phyloP scores from a whole-genome alignment of 164 flowering plant genomes.

The Liquidambar formosana region DNA sequence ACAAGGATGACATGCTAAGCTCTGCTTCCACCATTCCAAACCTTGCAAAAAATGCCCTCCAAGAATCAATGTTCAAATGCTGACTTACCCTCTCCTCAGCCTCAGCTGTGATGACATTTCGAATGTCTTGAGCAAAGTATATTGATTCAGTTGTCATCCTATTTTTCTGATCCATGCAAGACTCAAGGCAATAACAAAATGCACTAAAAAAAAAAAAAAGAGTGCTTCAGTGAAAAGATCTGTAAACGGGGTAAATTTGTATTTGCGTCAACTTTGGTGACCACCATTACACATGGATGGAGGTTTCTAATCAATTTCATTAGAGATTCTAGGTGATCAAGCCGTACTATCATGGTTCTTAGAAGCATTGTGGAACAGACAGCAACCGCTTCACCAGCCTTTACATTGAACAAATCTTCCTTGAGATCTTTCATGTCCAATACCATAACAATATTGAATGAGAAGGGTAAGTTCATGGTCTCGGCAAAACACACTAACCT shows the following conservation, averaged over 20 bases:
- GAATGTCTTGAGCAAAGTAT: slow-evolving; percentile 35
- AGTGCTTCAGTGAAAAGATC: slow-evolving; percentile 51
- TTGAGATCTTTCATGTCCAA: slow-evolving; percentile 36
- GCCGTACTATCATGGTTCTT: slow-evolving; percentile 25
- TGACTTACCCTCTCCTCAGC: slow-evolving; percentile 45
- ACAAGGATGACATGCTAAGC: slow-evolving; percentile 37
- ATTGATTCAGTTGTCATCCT: slow-evolving; percentile 28
- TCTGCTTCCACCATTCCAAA: slow-evolving; percentile 53
- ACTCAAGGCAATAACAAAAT: slow-evolving; percentile 43
- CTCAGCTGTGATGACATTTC: slow-evolving; percentile 44
- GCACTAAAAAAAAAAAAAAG: slow-evolving; percentile 48
- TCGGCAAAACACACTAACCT: slow-evolving; percentile 32
- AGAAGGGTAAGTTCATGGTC: slow-evolving; percentile 31
- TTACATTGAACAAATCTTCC: slow-evolving; percentile 36
- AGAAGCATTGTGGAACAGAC: slow-evolving; percentile 29
- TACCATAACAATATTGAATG: slow-evolving; percentile 30
- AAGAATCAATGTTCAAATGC: slow-evolving; percentile 39
- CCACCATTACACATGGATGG: slow-evolving; percentile 46
- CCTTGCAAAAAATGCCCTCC: slow-evolving; percentile 55
- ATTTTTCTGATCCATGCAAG: slow-evolving; percentile 34
- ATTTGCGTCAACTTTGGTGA: slow-evolving; percentile 52
- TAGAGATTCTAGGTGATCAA: slow-evolving; percentile 29
- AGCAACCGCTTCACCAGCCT: slow-evolving; percentile 40
- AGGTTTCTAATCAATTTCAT: slow-evolving; percentile 46
- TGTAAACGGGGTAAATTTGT: slow-evolving; percentile 40